Base-by-base conservation (phyloP, 805 yeast species). In the Ogataea glucozyma region DNA sequence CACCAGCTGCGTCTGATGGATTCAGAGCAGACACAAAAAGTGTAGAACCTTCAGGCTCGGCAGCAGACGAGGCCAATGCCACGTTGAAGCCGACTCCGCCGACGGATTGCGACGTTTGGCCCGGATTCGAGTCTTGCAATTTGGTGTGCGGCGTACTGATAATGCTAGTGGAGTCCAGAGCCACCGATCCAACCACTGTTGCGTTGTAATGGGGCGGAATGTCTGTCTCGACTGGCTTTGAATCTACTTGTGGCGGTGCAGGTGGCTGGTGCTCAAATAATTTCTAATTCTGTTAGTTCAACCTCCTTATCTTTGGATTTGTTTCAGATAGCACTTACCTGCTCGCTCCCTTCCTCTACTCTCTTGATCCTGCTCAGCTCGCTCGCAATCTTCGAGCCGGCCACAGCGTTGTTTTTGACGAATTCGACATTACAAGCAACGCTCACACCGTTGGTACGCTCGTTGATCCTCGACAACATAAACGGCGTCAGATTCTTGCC, bases 71-170 rank as follows among this genome's bases (percentile, higher is more conserved):
- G 0, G 93, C 91, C n/a, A 76, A 55, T 0, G 87, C 81, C 12
- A 88, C 81, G 54, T 89, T 88, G 59, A 76, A 81, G 0, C 88
- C 97, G 2, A 88, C 96, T 1, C 96, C 97, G 1, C 96, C 97
- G 7, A 87, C 59, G 0, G 83, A 70, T 2, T 81, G 71, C 1
- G 62, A 53, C 5, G 78, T 71, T 0, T 54, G 57, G 0, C 93
- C 89, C 0, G 93, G 93, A 50, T 85, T 85, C 2, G 96, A 88
- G 45, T 91, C 91, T 10, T 66, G 62, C 52, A 73, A 53, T 13
- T 50, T 54, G 3, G 65, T 53, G 1, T 60, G 51, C 1, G 21
- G 20, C 1, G 53, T 32, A 1, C 18, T 18, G 5, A 83, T 54
- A 11, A 71, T 70, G 49, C 87, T 78, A 4, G 83, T 77, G 0